Percentiles rank a stretch among this genome's conserved stretches.
These are phyloP conservation scores for Desmodesmus armatus DNA, from an alignment of 139 green algal species.

Conservation along the genomic window DNA sequence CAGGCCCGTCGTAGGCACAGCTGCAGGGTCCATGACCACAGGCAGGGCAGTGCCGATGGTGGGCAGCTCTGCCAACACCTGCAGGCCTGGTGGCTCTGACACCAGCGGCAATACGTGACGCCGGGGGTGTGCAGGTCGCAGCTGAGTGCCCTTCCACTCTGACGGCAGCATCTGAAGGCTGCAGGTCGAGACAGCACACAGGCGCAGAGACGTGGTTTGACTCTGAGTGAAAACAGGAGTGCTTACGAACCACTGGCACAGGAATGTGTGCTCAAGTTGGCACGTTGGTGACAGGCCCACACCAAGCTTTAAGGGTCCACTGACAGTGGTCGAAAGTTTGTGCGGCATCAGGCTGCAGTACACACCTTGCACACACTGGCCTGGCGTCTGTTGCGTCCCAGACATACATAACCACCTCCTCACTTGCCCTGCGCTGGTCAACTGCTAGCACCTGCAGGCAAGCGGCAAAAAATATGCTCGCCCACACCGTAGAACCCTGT, in stretches of 20 bases:
- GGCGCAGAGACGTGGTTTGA: too few relatives aligned
- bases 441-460: constrained; percentile 24
- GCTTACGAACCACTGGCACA: too few relatives aligned
- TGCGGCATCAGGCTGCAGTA: too few relatives aligned
- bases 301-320: too few relatives aligned
- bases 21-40: constrained; percentile 16
- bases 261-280: too few relatives aligned
- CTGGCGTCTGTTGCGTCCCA: constrained; percentile 42
- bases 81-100: neutral
- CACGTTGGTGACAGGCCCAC: too few relatives aligned
- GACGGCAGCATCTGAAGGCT: constrained; percentile 2
- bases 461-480: too few relatives aligned
- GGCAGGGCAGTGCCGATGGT: constrained; percentile 27
- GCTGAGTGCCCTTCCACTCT: neutral
- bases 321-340: too few relatives aligned
- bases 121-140: neutral
- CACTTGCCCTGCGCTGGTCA: neutral
- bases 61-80: neutral
- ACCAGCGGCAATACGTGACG: constrained; percentile 12
- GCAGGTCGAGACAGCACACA: neutral
- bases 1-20: constrained; percentile 2
- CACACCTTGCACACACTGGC: constrained; percentile 19
- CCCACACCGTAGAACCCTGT: too few relatives aligned
- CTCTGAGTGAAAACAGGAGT: too few relatives aligned
- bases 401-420: constrained; percentile 34